Conservation (phyloP, 2,329 filamentous ascomycete genomes). For the Cladophialophora exuberans region DNA sequence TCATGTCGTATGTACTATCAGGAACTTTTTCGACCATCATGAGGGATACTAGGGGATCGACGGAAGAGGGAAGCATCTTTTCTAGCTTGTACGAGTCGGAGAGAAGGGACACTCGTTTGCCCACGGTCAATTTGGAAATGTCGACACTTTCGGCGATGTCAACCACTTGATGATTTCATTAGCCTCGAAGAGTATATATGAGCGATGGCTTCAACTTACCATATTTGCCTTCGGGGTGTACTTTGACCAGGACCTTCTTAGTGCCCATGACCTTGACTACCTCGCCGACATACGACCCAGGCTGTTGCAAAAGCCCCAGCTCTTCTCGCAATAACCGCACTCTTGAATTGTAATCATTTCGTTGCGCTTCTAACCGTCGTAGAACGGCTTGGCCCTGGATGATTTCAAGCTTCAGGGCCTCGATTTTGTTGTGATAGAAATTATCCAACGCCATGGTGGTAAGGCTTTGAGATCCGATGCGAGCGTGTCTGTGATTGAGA, state of each 20-base stretch:
- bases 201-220: slow-evolving; percentile 60
- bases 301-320: slow-evolving; percentile 92
- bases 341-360: slow-evolving; percentile 98
- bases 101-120: slow-evolving; percentile 94
- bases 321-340: slow-evolving; percentile 94
- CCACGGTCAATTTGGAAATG: slow-evolving; percentile 90
- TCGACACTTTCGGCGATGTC: slow-evolving; percentile 95
- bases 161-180: slow-evolving; percentile 67
- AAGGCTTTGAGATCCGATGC: slow-evolving; percentile 5
- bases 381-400: slow-evolving; percentile 97
- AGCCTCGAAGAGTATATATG: slow-evolving; percentile 16
- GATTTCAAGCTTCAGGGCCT: slow-evolving; percentile 99
- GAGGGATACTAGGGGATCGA: slow-evolving; percentile 96
- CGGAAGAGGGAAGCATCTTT: slow-evolving; percentile 96
- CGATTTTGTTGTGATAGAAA: slow-evolving; percentile 99
- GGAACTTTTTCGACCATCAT: slow-evolving; percentile 99
- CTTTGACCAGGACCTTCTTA: slow-evolving; percentile 98
- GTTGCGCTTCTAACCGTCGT: slow-evolving; percentile 91
- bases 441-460: slow-evolving; percentile 94
- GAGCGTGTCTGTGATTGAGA: no score
- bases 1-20: slow-evolving; percentile 99
- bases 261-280: slow-evolving; percentile 99
- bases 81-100: slow-evolving; percentile 99
- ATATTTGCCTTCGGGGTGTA: slow-evolving; percentile 99
- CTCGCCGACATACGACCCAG: slow-evolving; percentile 96